Evolutionary conservation across 2,329 filamentous ascomycete genomes (phyloP).

Genomic region (Aureobasidium sp.): DNA sequence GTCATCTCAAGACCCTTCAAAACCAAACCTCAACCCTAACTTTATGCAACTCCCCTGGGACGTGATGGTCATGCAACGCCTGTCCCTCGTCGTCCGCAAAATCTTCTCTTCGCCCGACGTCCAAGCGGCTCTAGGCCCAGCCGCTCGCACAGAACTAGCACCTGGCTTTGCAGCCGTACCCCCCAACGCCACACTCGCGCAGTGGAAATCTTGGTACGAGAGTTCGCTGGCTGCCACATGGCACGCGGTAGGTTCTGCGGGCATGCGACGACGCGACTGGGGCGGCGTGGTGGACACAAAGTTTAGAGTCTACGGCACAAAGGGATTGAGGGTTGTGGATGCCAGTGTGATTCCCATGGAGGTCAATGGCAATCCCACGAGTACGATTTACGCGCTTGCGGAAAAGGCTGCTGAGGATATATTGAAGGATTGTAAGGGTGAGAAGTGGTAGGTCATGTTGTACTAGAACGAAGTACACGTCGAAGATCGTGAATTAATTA

Average conservation of each 20-base stretch:
- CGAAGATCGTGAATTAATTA: too few species aligned
- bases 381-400: slow-evolving; percentile 23
- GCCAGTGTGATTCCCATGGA: slow-evolving; percentile 28
- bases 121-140: slow-evolving; percentile 20
- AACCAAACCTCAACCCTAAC: slow-evolving; percentile 36
- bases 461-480: too few species aligned
- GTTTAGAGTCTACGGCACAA: slow-evolving; percentile 27
- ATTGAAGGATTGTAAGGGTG: not conserved
- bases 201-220: slow-evolving; percentile 10
- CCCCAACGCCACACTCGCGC: slow-evolving; percentile 12
- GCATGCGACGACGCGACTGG: slow-evolving; percentile 22
- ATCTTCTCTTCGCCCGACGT: slow-evolving; percentile 11
- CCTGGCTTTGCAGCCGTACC: slow-evolving; percentile 18
- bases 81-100: slow-evolving; percentile 26
- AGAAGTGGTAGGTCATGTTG: not conserved
- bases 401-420: slow-evolving; percentile 20
- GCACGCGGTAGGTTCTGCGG: slow-evolving; percentile 5
- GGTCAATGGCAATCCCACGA: slow-evolving; percentile 21
- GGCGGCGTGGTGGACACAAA: slow-evolving; percentile 28
- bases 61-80: slow-evolving; percentile 25
- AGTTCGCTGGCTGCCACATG: not conserved
- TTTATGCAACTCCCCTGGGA: slow-evolving; percentile 36
- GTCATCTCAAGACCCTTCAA: slow-evolving; percentile 25
- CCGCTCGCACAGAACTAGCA: slow-evolving; percentile 25
- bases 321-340: slow-evolving; percentile 28